Evolutionary conservation across 1,284 basidiomycete genomes (phyloP).

Genomic region (Mixia osmundae): DNA sequence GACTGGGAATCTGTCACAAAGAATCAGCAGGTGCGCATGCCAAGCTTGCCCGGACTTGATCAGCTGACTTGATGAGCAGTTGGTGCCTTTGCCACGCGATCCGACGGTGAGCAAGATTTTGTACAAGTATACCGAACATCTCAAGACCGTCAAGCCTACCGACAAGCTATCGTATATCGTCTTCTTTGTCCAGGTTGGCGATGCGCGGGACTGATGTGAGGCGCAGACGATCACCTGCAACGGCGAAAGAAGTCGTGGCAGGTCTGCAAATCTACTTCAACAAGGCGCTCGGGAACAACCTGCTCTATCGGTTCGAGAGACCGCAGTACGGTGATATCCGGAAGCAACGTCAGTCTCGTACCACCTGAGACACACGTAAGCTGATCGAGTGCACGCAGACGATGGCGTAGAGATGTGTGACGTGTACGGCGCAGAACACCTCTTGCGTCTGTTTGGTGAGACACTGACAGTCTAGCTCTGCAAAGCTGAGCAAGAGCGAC

Average conservation of each 20-base stretch:
- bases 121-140: conserved; percentile 43
- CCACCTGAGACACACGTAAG: conserved; percentile 12
- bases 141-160: background rate
- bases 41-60: background rate
- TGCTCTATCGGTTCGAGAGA: conserved; percentile 84
- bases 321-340: conserved; percentile 70
- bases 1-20: conserved; percentile 98
- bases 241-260: conserved; percentile 54
- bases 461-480: too few species aligned
- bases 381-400: conserved; percentile 31
- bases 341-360: conserved; percentile 37
- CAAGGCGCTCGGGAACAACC: conserved; percentile 61
- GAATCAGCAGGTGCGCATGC: conserved; percentile 45
- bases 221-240: conserved; percentile 30
- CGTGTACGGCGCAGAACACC: conserved; percentile 84
- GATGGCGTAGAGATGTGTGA: conserved; percentile 65
- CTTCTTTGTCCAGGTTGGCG: background rate
- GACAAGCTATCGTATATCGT: conserved; percentile 5
- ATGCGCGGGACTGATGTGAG: background rate
- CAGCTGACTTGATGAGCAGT: conserved; percentile 27
- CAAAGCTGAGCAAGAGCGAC: too few species aligned
- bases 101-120: conserved; percentile 61
- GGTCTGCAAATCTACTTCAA: conserved; percentile 91
- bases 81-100: conserved; percentile 59
- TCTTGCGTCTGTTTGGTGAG: conserved; percentile 73